Conservation (phyloP, 129 eudicot species). For the Dittrichia graveolens region DNA sequence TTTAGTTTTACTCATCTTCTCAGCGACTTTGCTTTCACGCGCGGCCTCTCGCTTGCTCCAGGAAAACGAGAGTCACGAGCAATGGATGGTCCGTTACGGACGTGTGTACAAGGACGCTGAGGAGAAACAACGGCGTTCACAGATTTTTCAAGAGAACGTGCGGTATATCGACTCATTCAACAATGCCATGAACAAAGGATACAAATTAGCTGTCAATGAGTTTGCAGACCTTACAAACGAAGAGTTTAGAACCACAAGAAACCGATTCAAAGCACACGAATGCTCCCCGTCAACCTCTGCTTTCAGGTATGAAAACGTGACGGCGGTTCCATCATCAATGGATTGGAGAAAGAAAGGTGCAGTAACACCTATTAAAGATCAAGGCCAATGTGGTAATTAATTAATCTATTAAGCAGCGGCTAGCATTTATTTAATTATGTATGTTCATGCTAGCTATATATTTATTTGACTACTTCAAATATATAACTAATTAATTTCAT, state of each 20-base stretch:
- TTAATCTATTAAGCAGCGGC: neutral
- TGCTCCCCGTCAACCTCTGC: constrained; percentile 7
- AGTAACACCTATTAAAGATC: constrained; percentile 42
- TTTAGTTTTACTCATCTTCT: constrained; percentile 20
- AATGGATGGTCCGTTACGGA: constrained; percentile 38
- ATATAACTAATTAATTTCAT: neutral
- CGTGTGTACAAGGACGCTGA: constrained; percentile 34
- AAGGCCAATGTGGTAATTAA: constrained; percentile 45
- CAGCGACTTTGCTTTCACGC: constrained; percentile 20
- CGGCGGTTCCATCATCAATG: constrained; percentile 29
- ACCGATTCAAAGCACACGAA: constrained; percentile 25
- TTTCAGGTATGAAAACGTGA: constrained; percentile 29
- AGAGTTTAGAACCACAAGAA: constrained; percentile 28
- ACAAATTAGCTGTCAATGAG: constrained; percentile 32
- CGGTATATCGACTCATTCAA: constrained; percentile 35
- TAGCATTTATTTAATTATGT: too few relatives aligned
- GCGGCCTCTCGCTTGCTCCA: constrained; percentile 25
- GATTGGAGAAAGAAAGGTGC: constrained; percentile 41
- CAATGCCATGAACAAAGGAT: constrained; percentile 27
- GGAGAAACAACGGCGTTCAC: constrained; percentile 24
- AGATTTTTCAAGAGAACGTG: constrained; percentile 27
- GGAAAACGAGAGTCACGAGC: constrained; percentile 27
- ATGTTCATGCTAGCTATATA: too few relatives aligned
- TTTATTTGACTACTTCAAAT: neutral
- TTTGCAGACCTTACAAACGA: constrained; percentile 36